Conservation (phyloP, 1,284 basidiomycete genomes). For the Paramarasmius palmivorus region DNA sequence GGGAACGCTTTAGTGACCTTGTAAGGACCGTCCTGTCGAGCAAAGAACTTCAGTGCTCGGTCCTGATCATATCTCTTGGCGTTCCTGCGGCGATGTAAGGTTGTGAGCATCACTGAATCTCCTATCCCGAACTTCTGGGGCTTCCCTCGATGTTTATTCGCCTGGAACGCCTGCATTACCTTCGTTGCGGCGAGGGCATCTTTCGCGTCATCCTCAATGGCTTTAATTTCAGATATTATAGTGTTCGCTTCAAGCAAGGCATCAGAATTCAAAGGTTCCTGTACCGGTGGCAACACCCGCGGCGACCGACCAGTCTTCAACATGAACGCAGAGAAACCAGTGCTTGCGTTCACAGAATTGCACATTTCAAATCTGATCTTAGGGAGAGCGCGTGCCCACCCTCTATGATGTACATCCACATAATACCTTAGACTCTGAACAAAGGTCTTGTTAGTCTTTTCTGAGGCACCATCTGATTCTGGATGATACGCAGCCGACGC, state of each 20-base stretch:
- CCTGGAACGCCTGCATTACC: constrained; percentile 3
- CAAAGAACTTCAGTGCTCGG: constrained; percentile 18
- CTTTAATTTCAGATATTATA: no score
- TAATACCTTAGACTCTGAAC: constrained; percentile 26
- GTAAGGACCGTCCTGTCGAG: constrained; percentile 18
- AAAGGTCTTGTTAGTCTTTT: constrained; percentile 23
- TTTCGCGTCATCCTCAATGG: neutral
- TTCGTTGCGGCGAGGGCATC: neutral
- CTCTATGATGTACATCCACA: constrained; percentile 32
- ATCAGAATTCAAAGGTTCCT: no score
- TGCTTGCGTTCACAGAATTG: constrained; percentile 31
- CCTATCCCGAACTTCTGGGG: neutral
- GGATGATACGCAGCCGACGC: constrained; percentile 32
- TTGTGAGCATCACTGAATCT: constrained; percentile 5
- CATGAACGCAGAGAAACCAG: constrained; percentile 34
- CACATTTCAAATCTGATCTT: constrained; percentile 39
- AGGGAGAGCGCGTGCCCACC: constrained; percentile 35
- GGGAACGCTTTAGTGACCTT: neutral
- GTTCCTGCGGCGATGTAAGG: neutral
- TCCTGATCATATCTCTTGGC: constrained; percentile 1
- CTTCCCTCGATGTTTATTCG: neutral
- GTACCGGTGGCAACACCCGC: neutral
- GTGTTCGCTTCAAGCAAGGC: neutral
- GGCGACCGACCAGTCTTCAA: constrained; percentile 22
- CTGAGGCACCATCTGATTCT: constrained; percentile 22